Base-by-base conservation (phyloP, 2,329 filamentous ascomycete species). In the Dendryphion nanum region DNA sequence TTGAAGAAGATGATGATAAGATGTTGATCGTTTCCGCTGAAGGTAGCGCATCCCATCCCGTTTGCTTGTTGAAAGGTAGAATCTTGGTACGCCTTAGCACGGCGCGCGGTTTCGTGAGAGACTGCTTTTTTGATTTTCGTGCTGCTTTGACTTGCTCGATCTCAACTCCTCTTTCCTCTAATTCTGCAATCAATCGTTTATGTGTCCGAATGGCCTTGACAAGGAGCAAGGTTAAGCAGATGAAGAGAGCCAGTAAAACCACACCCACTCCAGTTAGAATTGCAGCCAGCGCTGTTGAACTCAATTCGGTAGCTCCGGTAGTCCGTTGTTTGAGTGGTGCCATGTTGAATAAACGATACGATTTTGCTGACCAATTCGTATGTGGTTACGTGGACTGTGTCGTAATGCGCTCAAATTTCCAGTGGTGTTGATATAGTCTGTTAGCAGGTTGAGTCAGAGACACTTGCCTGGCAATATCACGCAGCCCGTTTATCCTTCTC, bases 41-140 rank as follows among this genome's bases (percentile, higher is more conserved):
- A 8, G 55, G 55, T 7, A 72, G 48, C 33, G 65, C 50, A 13
- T 59, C 66, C 69, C 69, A 73, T 24, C 65, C 67, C 12, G 57
- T 58, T 30, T 57, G 58, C 2, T 55, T 47, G 30, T 63, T 61
- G 52, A 63, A 66, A 2, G 61, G 58, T 3, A 64, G 44, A 10
- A 61, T 43, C 3, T 53, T 57, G 30, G 55, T 62, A 23, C 61
- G 57, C 40, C 56, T 51, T 5, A 64, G 43, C 1, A 62, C 55
- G 26, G 54, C 42, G 37, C 59, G 61, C n/a, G 61, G 61, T 35
- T 47, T 58, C 8, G 53, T 33, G 5, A 61, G 32, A 4, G 44
- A 30, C 18, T 33, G 15, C n/a, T n/a, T 8, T 26, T 26, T 26
- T 8, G 23, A 26, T n/a, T 26, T n/a, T 26, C n/a, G 23, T n/a